Conservation (phyloP, 2,329 filamentous ascomycete genomes). For the Pyrenophora graminea region DNA sequence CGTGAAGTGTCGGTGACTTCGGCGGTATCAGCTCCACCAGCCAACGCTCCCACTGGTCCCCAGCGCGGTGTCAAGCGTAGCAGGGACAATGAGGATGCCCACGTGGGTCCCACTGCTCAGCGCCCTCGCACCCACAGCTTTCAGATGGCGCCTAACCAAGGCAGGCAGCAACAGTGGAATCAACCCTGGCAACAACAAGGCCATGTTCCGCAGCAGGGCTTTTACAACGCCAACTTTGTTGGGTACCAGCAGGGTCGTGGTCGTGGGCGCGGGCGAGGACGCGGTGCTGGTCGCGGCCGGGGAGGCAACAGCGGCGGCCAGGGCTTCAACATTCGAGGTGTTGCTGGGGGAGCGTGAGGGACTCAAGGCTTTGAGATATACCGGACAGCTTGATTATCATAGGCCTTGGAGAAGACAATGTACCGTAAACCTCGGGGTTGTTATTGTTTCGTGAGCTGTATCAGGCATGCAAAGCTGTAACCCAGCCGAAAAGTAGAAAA, state of each 20-base stretch:
- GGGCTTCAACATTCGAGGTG: not conserved
- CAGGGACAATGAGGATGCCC: not conserved
- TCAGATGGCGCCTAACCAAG: too few species aligned
- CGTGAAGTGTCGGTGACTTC: not conserved
- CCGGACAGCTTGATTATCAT: too few species aligned
- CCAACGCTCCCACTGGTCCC: not conserved
- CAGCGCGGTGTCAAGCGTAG: not conserved
- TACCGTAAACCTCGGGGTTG: too few species aligned
- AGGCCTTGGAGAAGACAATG: too few species aligned
- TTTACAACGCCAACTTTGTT: not conserved
- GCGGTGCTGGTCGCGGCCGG: not conserved
- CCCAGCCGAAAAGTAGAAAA: too few species aligned
- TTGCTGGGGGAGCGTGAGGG: not conserved
- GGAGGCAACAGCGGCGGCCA: not conserved
- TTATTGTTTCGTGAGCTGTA: too few species aligned
- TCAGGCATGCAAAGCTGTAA: too few species aligned
- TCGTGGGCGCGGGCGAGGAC: not conserved
- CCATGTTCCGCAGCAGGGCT: not conserved
- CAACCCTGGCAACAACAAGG: too few species aligned
- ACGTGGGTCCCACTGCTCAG: not conserved
- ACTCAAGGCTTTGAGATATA: not conserved
- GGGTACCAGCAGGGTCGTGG: not conserved
- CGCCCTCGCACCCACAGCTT: not conserved
- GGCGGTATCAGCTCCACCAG: not conserved
- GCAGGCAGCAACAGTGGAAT: not conserved